Evolutionary conservation across 768 basidiomycete genomes (phyloP), one percentile per base, ranked within the genome.

Genomic region (Coprinellus aureogranulatus): DNA sequence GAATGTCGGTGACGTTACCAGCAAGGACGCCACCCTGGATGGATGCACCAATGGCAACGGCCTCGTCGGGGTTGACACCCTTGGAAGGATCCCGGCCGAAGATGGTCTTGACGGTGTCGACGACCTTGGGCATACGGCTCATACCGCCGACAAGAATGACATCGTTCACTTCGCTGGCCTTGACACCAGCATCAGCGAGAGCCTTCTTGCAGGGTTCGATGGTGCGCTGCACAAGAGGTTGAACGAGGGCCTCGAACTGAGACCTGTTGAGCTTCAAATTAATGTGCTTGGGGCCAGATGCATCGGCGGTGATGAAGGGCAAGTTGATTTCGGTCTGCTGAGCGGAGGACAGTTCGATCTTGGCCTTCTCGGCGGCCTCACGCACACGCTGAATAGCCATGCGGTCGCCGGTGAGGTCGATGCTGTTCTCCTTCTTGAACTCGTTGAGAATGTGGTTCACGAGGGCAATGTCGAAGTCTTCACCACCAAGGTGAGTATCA

Each of bases 321-420:
- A 98, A 72, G 74, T 97, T 98, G 77, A 98, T 86, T 72, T 99
- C 97, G 28, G 97, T 99, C 71, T 98, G 92, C 0, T 90, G 80
- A 2, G 95, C 92, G 11, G 92, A 94, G 11, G 94, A 98, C 25
- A 99, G 79, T 70, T 98, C 96, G 51, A 97, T 95, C 85, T 99
- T 99, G 63, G 97, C 97, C 81, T 98, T 98, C 82, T 99, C 97
- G 12, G 96, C 94, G 20, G 97, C 97, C 74, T 99, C 97, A 65
- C 97, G 94, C 61, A 99, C 93, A 75, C 97, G 94, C 74, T 98
- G 97, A 64, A 99, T 92, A 6, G 97, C 95, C 90, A 98, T 97
- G 50, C 88, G 83, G 72, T 99, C 97, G 64, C 83, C 78, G 63
- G 78, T 79, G 44, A 98, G 85, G 67, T 93, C 88, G 59, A 89